Evolutionary conservation across 768 basidiomycete genomes (phyloP).

Genomic region (Amylocystis lapponica): DNA sequence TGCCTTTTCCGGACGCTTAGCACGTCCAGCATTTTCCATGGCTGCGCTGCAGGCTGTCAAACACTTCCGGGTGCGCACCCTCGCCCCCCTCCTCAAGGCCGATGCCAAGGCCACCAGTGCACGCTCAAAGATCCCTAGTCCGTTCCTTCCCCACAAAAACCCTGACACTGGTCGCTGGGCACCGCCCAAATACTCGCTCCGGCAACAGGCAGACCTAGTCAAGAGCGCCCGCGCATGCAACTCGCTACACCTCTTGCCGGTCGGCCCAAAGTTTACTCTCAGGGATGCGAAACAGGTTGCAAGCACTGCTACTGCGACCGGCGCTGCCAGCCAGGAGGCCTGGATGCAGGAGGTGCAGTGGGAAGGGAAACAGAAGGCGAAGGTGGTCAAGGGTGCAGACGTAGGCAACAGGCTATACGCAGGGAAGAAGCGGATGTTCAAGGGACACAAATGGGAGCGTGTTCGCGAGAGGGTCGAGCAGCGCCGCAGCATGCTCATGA

Average conservation of each 20-base stretch:
- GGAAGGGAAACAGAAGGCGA: conserved; percentile 25
- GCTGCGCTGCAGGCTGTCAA: conserved; percentile 31
- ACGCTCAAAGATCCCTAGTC: conserved; percentile 38
- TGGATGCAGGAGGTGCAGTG: conserved; percentile 17
- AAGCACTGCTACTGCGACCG: neutral
- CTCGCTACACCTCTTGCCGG: conserved; percentile 57
- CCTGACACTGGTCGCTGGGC: conserved; percentile 59
- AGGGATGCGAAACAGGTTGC: conserved; percentile 9
- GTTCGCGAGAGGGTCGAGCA: conserved; percentile 39
- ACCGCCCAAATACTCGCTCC: conserved; percentile 63
- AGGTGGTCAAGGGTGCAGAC: conserved; percentile 39
- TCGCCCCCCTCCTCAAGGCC: conserved; percentile 29
- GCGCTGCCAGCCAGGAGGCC: conserved; percentile 4
- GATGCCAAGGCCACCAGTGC: conserved; percentile 7
- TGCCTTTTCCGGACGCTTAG: no score
- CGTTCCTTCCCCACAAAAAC: conserved; percentile 64
- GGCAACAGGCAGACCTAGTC: conserved; percentile 73
- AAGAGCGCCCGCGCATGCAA: conserved; percentile 58
- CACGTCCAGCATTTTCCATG: no score
- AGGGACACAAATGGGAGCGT: conserved; percentile 87
- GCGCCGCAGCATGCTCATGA: conserved; percentile 52
- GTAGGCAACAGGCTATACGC: conserved; percentile 64
- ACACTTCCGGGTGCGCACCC: conserved; percentile 42
- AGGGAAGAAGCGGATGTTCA: conserved; percentile 82
- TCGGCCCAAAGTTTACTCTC: conserved; percentile 51